Evolutionary conservation across 2,329 filamentous ascomycete species (phyloP), one percentile per base, ranked within the genome.

Genomic region (Colletotrichum cereale): DNA sequence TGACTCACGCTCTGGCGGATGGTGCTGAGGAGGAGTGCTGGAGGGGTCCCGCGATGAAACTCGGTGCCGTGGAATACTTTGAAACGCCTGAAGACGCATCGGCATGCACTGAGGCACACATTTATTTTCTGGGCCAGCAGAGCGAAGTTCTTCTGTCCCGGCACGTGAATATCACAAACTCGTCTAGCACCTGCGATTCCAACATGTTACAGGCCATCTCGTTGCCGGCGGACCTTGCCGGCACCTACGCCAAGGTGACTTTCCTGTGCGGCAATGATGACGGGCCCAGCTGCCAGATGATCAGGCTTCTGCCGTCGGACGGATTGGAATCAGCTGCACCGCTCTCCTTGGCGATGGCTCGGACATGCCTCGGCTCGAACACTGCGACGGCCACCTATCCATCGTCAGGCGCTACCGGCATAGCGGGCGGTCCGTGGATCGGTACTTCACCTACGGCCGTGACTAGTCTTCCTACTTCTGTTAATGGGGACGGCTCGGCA

Each of bases 71-170:
- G 21, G 29, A 24, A 36, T 61, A 61, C 26, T 61, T 61, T 21
- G 40, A 61, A 47, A 48, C 57, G 12, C 29, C 57, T 31, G 42
- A 48, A 18, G 24, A 42, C 18, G 38, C 38, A 60, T 38, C 36
- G 6, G 56, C n/a, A 12, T 60, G 56, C 38, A 24, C 40, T 18
- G 38, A 60, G 26, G 57, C 40, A 11, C 26, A 61, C 7, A 31
- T 61, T 6, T 61, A 61, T 40, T 61, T 61, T 11, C 6, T 61
- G 42, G 57, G 42, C 40, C 21, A 40, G n/a, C 38, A 44, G n/a
- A 60, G 21, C 10, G 40, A 61, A 42, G 57, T 61, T n/a, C 26
- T 61, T 11, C 18, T 52, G 18, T 52, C 48, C 24, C 48, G 29
- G 3, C 48, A 52, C 11, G 48, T 52, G 7, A 52, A 52, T 26